Base-by-base conservation (phyloP, 106 monocot genomes). In the Acorus calamus region DNA sequence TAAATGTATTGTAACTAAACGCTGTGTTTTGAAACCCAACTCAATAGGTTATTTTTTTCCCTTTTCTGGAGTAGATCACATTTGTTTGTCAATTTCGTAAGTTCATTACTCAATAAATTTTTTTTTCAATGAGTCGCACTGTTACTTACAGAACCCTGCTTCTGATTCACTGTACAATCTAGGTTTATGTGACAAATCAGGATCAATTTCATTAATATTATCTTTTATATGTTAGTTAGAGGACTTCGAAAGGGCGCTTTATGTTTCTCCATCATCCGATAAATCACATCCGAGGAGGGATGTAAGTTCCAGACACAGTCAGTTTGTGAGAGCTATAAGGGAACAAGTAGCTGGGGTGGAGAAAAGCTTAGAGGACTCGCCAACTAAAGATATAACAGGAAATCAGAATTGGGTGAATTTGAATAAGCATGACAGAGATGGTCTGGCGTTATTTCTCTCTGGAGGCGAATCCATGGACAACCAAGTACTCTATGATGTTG, bases 171-270 rank as follows among this genome's bases (percentile, higher is more conserved):
- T 28, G 28, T 28, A 28, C 28, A 28, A 28, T 28, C 28, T 28
- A 28, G 28, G 28, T 28, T 28, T 28, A 0, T 28, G 28, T 28
- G 28, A 28, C 28, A 28, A 28, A 28, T 28, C 28, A 28, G 28
- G 0, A 28, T 28, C 28, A 28, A 28, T 0, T 28, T 28, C 52
- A 2, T 63, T 5, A 41, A 42, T 43, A 7, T 59, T 8, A 2
- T 44, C 76, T 53, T 50, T 8, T 69, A 11, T 13, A 46, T 45
- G 11, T 3, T 59, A 88, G 88, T 66, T 88, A 73, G 88, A 88
- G 67, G 84, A 88, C 50, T 88, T 88, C 66, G 83, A 80, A 53
- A 76, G 88, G 45, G 88, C 80, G 50, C 84, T 88, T 8, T 65
- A 75, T 65, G 64, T 76, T 70, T 74, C 82, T 47, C 60, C 80